A percentile compares a stretch with the other conserved stretches of the same genome.
phyloP scores from a whole-genome alignment of 768 basidiomycete species.

The Boletus insuetus region DNA sequence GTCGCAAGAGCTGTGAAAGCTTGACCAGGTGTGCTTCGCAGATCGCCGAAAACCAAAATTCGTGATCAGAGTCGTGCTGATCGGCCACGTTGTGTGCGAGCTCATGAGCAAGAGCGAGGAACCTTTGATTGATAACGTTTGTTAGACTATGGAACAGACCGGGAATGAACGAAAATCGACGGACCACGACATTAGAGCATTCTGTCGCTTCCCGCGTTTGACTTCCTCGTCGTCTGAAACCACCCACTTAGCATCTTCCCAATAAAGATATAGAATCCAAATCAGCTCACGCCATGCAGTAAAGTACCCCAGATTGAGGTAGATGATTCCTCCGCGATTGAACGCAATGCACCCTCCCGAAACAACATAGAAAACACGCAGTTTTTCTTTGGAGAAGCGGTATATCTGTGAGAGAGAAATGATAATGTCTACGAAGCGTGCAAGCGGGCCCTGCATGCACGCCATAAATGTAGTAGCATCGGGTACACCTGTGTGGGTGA shows the following conservation, averaged over 20 bases:
- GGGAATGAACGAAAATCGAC: too few relatives aligned
- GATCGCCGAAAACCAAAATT: conserved; percentile 88
- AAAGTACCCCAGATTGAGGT: conserved; percentile 57
- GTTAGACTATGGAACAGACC: not conserved
- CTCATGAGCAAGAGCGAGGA: conserved; percentile 85
- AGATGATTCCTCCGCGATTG: conserved; percentile 81
- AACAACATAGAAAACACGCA: conserved; percentile 82
- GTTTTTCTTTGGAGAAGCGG: conserved; percentile 57
- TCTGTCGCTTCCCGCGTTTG: not conserved
- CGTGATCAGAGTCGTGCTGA: conserved; percentile 82
- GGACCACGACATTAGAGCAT: not conserved
- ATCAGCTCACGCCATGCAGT: conserved; percentile 57
- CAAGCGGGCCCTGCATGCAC: conserved; percentile 48
- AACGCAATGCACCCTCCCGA: conserved; percentile 83
- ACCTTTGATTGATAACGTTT: conserved; percentile 39
- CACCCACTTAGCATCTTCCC: not conserved
- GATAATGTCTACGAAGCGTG: conserved; percentile 69
- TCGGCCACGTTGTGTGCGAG: conserved; percentile 85
- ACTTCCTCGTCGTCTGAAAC: not conserved
- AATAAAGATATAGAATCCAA: not conserved
- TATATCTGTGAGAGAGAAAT: conserved; percentile 66
- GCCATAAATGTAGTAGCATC: conserved; percentile 45
- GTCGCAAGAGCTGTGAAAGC: conserved; percentile 30
- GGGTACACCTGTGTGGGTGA: not conserved
- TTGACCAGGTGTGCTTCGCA: conserved; percentile 59